Evolutionary conservation across 2,329 filamentous ascomycete genomes (phyloP), one percentile per base, ranked within the genome.

Genomic region (Fusarium virguliforme): DNA sequence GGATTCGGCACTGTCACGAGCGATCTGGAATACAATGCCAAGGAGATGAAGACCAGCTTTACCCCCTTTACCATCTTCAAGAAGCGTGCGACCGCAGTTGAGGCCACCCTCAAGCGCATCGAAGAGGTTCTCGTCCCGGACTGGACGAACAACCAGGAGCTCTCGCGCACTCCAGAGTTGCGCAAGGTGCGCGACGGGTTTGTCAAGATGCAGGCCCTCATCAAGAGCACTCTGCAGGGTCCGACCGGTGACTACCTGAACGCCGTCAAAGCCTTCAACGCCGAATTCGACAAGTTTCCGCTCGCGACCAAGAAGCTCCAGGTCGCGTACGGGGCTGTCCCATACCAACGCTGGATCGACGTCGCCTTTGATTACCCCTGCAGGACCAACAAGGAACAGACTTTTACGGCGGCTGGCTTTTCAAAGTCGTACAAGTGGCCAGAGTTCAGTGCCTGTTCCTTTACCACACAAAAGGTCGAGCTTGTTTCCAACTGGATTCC

Each of bases 281-380:
- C 46, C 3, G 67, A 69, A 24, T 70, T 70, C 2, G 5, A 2
- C 10, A 69, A 70, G 26, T 70, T 69, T 1, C 62, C 66, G 7
- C 67, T 67, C 2, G n/a, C 62, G 28, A 37, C 37, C 7, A 70
- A 70, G 26, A 67, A 55, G 34, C 65, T 69, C 62, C 59, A 70
- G 5, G 15, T 71, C n/a, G 32, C 43, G 6, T 70, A 37, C 12
- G 67, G 68, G 8, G n/a, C 68, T 7, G 58, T 55, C 15, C 22
- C 68, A 0, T 67, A 48, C 53, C 63, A 70, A 10, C 67, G 68
- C 2, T 71, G 67, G 68, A 37, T 64, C 1, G 65, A 70, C 6
- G 51, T 70, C 30, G 54, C 69, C 13, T 72, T 72, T 24, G 65
- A 69, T 12, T 72, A 72, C 15, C 68, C 69, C 4, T 72, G 68